A percentile compares a stretch with the other conserved stretches of the same genome.
These are phyloP conservation scores for Speleostelium caveatum DNA, from an alignment of 78 protist species.

Conservation along the genomic window DNA sequence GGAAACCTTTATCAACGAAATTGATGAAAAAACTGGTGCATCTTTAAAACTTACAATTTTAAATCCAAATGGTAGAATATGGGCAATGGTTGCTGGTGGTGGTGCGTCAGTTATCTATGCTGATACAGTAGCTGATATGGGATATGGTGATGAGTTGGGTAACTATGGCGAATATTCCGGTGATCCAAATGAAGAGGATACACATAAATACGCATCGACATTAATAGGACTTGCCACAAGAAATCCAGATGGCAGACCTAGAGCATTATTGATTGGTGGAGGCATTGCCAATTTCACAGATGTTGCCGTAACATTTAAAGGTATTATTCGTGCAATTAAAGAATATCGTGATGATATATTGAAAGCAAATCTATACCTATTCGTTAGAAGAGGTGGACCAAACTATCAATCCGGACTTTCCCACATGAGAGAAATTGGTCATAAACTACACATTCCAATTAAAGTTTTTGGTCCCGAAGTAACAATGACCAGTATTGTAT, in stretches of 20 bases:
- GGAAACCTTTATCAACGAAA: slow-evolving; percentile 85
- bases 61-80: slow-evolving; percentile 92
- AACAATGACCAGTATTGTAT: slow-evolving; percentile 57
- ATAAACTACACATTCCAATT: slow-evolving; percentile 49
- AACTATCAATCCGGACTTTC: slow-evolving; percentile 94
- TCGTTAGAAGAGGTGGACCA: slow-evolving; percentile 97
- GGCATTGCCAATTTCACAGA: slow-evolving; percentile 98
- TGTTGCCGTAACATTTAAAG: slow-evolving; percentile 95
- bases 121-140: slow-evolving; percentile 92
- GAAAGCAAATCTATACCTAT: slow-evolving; percentile 65
- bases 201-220: slow-evolving; percentile 78
- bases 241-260: slow-evolving; percentile 71
- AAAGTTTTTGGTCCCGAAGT: slow-evolving; percentile 76
- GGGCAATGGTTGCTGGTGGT: slow-evolving; percentile 99
- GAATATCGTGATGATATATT: slow-evolving; percentile 64
- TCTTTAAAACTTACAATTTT: slow-evolving; percentile 94
- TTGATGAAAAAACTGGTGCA: slow-evolving; percentile 95
- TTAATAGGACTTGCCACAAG: slow-evolving; percentile 75
- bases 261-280: slow-evolving; percentile 94
- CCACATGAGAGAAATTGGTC: slow-evolving; percentile 88
- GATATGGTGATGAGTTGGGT: slow-evolving; percentile 87
- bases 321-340: slow-evolving; percentile 86
- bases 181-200: slow-evolving; percentile 89
- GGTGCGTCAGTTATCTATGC: slow-evolving; percentile 97
- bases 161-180: slow-evolving; percentile 96